Conservation (phyloP, 805 yeast species). For the Zygosaccharomyces gambellarensis region DNA sequence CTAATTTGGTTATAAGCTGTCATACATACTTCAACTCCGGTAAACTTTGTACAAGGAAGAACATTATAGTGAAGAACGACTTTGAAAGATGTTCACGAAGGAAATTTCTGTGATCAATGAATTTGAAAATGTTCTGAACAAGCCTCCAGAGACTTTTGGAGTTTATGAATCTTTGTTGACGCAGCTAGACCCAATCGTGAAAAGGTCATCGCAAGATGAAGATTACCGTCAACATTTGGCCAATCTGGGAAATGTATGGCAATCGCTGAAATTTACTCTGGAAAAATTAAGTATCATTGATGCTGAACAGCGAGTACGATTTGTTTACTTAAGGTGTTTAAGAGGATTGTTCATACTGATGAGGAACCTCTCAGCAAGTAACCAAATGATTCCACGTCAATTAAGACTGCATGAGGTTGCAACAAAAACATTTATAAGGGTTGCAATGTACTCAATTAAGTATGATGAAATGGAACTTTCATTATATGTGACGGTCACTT, state of each 20-base stretch:
- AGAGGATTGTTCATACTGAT: constrained; percentile 48
- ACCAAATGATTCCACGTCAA: constrained; percentile 30
- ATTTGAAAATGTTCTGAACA: not conserved
- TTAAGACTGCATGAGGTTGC: constrained; percentile 18
- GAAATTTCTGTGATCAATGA: not conserved
- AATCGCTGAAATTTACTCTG: constrained; percentile 15
- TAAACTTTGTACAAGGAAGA: not conserved
- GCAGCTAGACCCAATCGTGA: constrained; percentile 22
- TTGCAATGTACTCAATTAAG: constrained; percentile 1
- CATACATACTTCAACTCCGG: not conserved
- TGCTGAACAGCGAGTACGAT: constrained; percentile 8
- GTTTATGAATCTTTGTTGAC: not conserved
- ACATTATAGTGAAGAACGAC: not conserved
- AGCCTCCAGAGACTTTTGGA: not conserved
- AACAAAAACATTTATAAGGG: constrained; percentile 9
- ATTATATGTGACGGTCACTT: constrained; percentile 16
- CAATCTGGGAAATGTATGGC: constrained; percentile 28
- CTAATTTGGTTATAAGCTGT: not conserved
- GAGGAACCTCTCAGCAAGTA: constrained; percentile 42
- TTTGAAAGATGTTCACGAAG: not conserved
- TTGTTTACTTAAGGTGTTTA: constrained; percentile 33
- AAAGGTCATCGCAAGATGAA: constrained; percentile 27
- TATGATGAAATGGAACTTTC: constrained; percentile 24
- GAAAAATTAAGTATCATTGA: constrained; percentile 3
- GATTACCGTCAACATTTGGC: constrained; percentile 26